Conservation (phyloP, 1,139 yeast genomes). For the Scheffersomyces parashehatae region DNA sequence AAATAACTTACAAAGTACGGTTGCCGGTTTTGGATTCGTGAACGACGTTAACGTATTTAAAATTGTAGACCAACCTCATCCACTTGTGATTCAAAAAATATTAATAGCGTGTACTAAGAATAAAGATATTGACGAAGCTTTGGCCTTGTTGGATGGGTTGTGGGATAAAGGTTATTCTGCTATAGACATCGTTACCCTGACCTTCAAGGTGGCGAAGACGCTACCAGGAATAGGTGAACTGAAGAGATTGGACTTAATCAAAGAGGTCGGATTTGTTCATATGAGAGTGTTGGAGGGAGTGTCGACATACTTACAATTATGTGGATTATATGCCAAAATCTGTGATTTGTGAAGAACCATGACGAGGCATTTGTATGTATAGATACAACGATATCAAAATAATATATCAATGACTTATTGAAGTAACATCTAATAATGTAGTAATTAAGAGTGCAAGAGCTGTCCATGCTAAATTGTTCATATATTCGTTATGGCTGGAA, state of each 20-base stretch:
- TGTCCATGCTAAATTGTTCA: too few species aligned
- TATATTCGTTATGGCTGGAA: too few species aligned
- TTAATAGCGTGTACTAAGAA: constrained; percentile 49
- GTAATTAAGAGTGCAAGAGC: too few species aligned
- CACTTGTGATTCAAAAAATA: constrained; percentile 79
- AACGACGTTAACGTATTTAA: constrained; percentile 90
- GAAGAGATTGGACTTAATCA: constrained; percentile 70
- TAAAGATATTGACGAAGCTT: constrained; percentile 63
- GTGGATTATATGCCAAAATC: constrained; percentile 77
- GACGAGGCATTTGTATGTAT: neutral
- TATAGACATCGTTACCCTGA: constrained; percentile 86
- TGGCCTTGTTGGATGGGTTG: constrained; percentile 63
- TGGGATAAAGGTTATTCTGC: constrained; percentile 95
- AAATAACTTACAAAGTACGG: constrained; percentile 90
- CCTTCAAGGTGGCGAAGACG: constrained; percentile 83
- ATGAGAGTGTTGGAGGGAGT: constrained; percentile 95
- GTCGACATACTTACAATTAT: constrained; percentile 78
- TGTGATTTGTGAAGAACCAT: constrained; percentile 19
- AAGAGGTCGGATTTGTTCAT: constrained; percentile 86
- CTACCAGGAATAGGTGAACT: constrained; percentile 67
- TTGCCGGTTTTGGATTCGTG: constrained; percentile 89
- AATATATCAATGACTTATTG: too few species aligned
- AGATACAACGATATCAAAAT: too few species aligned
- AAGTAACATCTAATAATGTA: too few species aligned
- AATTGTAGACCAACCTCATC: constrained; percentile 97